These are phyloP conservation scores for Colletotrichum sp. DNA, from an alignment of 2,329 filamentous ascomycete genomes.

Conservation along the genomic window DNA sequence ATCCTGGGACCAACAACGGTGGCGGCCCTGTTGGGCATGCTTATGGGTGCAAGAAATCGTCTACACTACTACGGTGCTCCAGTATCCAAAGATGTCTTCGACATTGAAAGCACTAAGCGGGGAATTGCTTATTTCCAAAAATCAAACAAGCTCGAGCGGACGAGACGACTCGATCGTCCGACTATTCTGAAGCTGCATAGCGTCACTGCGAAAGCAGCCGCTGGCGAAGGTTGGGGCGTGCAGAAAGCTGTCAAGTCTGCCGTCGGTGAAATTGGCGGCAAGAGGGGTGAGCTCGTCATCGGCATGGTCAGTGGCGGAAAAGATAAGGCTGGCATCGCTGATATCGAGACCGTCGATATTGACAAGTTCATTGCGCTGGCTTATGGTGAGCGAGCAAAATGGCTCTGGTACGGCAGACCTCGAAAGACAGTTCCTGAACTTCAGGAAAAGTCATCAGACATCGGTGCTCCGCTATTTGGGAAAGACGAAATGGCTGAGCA, in stretches of 20 bases:
- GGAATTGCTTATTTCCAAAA: slow-evolving; percentile 92
- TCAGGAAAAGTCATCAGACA: slow-evolving; percentile 51
- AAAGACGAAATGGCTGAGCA: slow-evolving; percentile 53
- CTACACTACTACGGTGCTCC: slow-evolving; percentile 84
- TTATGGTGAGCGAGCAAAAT: slow-evolving; percentile 84
- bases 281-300: slow-evolving; percentile 92
- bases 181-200: slow-evolving; percentile 83
- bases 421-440: slow-evolving; percentile 62
- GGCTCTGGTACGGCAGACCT: slow-evolving; percentile 93
- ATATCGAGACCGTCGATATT: slow-evolving; percentile 90
- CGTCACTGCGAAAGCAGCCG: slow-evolving; percentile 87
- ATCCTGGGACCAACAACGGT: slow-evolving; percentile 93
- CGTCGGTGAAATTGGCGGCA: slow-evolving; percentile 90
- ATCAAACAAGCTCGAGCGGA: slow-evolving; percentile 78
- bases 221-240: slow-evolving; percentile 89
- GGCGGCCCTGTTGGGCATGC: slow-evolving; percentile 81
- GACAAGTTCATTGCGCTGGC: slow-evolving; percentile 80
- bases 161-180: slow-evolving; percentile 79
- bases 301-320: slow-evolving; percentile 82
- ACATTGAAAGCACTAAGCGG: slow-evolving; percentile 79
- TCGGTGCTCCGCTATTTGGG: slow-evolving; percentile 54
- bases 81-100: slow-evolving; percentile 89
- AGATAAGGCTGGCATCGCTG: slow-evolving; percentile 88
- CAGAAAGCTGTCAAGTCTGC: slow-evolving; percentile 94
- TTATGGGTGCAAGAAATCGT: slow-evolving; percentile 89